These are phyloP conservation scores for Forsythia viridissima DNA, from an alignment of 257 asterid species.

Conservation along the genomic window DNA sequence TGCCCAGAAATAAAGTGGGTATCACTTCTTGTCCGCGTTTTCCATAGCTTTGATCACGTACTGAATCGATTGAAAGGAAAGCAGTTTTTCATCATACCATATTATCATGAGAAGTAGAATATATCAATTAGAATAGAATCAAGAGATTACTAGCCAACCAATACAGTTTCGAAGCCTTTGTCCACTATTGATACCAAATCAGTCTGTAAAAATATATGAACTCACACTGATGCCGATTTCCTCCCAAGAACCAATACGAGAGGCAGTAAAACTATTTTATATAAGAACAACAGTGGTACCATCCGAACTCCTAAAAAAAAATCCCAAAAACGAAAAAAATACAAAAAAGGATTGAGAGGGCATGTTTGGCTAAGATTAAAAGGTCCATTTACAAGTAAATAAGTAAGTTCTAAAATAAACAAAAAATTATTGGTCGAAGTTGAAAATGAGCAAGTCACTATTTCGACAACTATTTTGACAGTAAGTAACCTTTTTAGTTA, in stretches of 20 bases:
- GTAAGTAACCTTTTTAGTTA: not conserved
- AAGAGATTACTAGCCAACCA: not conserved
- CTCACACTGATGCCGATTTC: no score
- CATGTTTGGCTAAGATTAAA: no score
- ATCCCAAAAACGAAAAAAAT: no score
- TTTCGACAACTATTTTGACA: not conserved
- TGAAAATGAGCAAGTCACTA: not conserved
- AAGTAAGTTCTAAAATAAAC: not conserved
- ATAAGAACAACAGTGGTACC: no score
- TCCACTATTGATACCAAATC: not conserved
- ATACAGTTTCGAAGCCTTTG: not conserved
- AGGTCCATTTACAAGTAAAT: no score
- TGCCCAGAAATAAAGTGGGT: slow-evolving; percentile 42
- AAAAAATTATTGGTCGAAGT: not conserved
- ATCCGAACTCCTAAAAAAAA: no score
- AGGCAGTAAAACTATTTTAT: no score
- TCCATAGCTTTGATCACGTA: slow-evolving; percentile 50
- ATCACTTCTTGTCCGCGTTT: slow-evolving; percentile 47
- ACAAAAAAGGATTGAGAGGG: no score
- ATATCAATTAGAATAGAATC: not conserved
- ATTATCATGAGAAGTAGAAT: not conserved
- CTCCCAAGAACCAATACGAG: no score
- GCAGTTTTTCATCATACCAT: not conserved
- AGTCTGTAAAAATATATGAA: no score
- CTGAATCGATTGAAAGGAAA: slow-evolving; percentile 25